These are phyloP conservation scores for Colletotrichum lini DNA, from an alignment of 2,329 filamentous ascomycete genomes.

Conservation along the genomic window DNA sequence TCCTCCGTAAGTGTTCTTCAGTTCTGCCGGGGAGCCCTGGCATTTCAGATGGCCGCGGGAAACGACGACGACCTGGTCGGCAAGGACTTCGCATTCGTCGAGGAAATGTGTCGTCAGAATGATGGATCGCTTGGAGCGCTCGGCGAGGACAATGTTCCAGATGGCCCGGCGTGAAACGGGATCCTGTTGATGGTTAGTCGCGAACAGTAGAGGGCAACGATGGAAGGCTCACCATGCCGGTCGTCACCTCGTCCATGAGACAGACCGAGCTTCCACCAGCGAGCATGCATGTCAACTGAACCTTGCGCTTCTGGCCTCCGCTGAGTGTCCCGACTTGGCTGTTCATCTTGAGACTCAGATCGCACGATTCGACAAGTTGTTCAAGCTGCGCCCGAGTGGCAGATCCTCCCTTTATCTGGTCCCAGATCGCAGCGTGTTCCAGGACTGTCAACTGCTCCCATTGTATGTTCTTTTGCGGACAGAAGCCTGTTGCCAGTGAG, in stretches of 20 bases:
- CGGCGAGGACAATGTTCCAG: conserved; percentile 74
- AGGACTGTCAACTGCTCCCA: conserved; percentile 80
- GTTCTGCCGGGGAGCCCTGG: conserved; percentile 73
- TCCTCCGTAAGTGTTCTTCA: conserved; percentile 75
- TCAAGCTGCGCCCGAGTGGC: conserved; percentile 61
- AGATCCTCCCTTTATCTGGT: conserved; percentile 71
- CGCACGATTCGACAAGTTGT: conserved; percentile 68
- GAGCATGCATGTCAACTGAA: conserved; percentile 84
- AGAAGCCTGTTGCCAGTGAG: conserved; percentile 68
- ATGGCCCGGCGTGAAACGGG: conserved; percentile 70
- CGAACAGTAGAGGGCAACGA: neutral
- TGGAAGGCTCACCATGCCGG: conserved; percentile 64
- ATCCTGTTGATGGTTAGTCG: conserved; percentile 56
- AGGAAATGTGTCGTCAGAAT: conserved; percentile 82
- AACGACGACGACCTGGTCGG: conserved; percentile 79
- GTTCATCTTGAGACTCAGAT: conserved; percentile 49
- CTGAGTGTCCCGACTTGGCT: conserved; percentile 74
- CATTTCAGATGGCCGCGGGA: conserved; percentile 77
- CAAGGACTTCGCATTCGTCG: conserved; percentile 80
- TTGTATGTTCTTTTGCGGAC: conserved; percentile 82
- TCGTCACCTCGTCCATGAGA: conserved; percentile 81
- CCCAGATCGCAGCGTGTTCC: conserved; percentile 80
- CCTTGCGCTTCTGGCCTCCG: conserved; percentile 83
- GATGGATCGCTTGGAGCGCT: conserved; percentile 76
- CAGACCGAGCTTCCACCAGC: conserved; percentile 81